Evolutionary conservation across 1,139 yeast genomes (phyloP), one percentile per base, ranked within the genome.

Genomic region (Candida gigantensis): DNA sequence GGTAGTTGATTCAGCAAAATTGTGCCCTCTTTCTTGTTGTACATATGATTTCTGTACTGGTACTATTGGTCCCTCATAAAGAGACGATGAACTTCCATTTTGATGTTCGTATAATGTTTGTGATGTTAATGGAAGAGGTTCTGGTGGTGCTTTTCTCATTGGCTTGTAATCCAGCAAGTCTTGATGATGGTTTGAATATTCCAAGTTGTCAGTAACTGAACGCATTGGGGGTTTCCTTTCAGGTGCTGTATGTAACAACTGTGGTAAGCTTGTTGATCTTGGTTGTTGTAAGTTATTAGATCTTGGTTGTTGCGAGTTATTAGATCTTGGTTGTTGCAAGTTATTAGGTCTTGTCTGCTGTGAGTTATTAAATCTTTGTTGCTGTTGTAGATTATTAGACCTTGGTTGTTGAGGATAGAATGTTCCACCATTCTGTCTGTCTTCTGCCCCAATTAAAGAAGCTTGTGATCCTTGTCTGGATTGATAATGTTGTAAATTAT

Each of bases 311-410:
- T 29, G 32, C 6, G 10, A 18, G 2, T 13, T 30, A 6, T 11
- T 24, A 3, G 33, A 30, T 17, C 33, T 16, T 24, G 21, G 11
- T 30, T n/a, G n/a, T n/a, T n/a, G n/a, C n/a, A n/a, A n/a, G n/a
- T n/a, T n/a, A n/a, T n/a, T n/a, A n/a, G n/a, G n/a, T n/a, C n/a
- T n/a, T n/a, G n/a, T n/a, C n/a, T n/a, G n/a, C n/a, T n/a, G n/a
- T n/a, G n/a, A n/a, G n/a, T n/a, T n/a, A n/a, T n/a, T n/a, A n/a
- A n/a, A n/a, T n/a, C n/a, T n/a, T n/a, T n/a, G n/a, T n/a, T n/a
- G n/a, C n/a, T n/a, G 11, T 30, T 21, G 27, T 11, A 30, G 23
- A 12, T 28, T 30, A 6, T 11, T 24, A 3, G 33, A 30, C 11
- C 33, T 16, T 24, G 21, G 11, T 30, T 30, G 26, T 2, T 29